A percentile compares a stretch with the other conserved stretches of the same genome.
Evolutionary conservation across 805 yeast genomes (phyloP).

Genomic region (Candida berthetii): DNA sequence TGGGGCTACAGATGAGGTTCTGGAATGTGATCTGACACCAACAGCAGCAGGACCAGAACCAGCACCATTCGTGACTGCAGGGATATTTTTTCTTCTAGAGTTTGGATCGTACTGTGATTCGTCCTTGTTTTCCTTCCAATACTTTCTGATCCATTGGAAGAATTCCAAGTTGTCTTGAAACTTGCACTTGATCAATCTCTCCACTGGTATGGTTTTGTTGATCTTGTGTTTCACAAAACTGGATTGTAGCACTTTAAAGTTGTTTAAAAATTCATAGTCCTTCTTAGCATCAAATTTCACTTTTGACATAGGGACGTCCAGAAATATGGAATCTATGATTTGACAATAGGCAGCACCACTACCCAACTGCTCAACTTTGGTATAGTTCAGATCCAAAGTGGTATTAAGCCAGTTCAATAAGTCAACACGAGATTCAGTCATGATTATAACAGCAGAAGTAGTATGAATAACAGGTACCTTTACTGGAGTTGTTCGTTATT

Average conservation of each 20-base stretch:
- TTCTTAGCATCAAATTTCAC: slow-evolving; percentile 66
- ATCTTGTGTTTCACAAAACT: slow-evolving; percentile 69
- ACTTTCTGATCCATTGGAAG: slow-evolving; percentile 83
- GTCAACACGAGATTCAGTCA: slow-evolving; percentile 69
- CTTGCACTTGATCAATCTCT: slow-evolving; percentile 74
- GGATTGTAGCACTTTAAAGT: slow-evolving; percentile 82
- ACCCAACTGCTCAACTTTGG: slow-evolving; percentile 90
- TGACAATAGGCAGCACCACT: slow-evolving; percentile 95
- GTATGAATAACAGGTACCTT: too few relatives aligned
- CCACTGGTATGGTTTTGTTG: slow-evolving; percentile 74
- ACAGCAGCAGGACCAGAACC: slow-evolving; percentile 8
- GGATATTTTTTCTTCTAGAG: slow-evolving; percentile 38
- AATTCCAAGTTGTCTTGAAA: slow-evolving; percentile 94
- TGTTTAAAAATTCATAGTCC: slow-evolving; percentile 73
- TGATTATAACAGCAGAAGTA: too few relatives aligned
- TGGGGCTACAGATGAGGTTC: background rate
- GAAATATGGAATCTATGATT: slow-evolving; percentile 76
- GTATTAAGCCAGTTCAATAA: slow-evolving; percentile 81
- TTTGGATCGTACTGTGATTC: slow-evolving; percentile 68
- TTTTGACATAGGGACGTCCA: slow-evolving; percentile 74
- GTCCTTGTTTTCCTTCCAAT: slow-evolving; percentile 73
- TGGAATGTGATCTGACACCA: background rate
- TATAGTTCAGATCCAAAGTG: slow-evolving; percentile 55
- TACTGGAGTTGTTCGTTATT: too few relatives aligned
- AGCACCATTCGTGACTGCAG: background rate